Base-by-base conservation (phyloP, 129 eudicot genomes). In the Centella asiatica region DNA sequence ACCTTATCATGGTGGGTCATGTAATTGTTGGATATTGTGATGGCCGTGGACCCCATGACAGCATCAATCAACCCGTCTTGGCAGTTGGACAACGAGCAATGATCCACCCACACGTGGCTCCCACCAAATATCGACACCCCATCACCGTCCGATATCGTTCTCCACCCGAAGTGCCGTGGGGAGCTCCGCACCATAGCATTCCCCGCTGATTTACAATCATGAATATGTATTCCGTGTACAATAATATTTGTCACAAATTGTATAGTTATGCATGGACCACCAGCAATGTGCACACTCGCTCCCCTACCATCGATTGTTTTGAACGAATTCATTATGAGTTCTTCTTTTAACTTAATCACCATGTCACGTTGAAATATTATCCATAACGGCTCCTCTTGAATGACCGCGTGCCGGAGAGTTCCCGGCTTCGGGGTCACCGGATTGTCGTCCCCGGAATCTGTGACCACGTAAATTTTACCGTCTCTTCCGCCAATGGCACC, bases 91-190 rank as follows among this genome's bases (percentile, higher is more conserved):
- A 83, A 49, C 1, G 85, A 62, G 23, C 85, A 79, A 11, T 83
- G 90, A 67, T 83, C 90, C 23, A 83, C 70, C 90, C 90, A 83
- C n/a, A 83, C 62, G 27, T 83, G 74, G 67, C 90, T 83, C n/a
- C 83, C 75, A 2, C 83, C 77, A 14, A 72, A 83, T 0, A 83
- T 79, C 0, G 90, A 83, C 9, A 83, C 74, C 5, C 81, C 90
- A 52, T 83, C 90, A 10, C 90, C 90, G 45, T 83, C 90, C 39
- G 90, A 80, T 48, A 69, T 52, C 0, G 78, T 79, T 57, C 90
- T 71, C 71, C 76, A 74, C 22, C 90, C 90, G 13, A 58, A 64
- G 45, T 83, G 86, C 27, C 65, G 70, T 2, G 90, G 90, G 57
- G 76, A 76, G n/a, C 80, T 70, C 51, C 90, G 56, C 27, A 83